Evolutionary conservation across 139 green algal species (phyloP).

Genomic region (Medakamo hakoo): DNA sequence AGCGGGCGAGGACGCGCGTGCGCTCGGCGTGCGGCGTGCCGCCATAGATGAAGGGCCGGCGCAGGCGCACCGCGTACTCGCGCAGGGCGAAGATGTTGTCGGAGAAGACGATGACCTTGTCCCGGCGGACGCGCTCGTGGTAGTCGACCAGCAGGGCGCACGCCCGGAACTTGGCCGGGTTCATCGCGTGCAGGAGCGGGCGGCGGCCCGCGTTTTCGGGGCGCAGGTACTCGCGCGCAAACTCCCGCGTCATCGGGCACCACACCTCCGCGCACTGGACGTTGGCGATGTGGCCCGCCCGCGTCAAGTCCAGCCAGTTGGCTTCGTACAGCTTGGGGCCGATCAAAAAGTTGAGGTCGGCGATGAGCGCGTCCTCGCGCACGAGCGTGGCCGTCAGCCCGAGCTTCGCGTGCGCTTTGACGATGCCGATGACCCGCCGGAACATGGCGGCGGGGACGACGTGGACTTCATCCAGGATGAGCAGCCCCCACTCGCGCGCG

Average conservation of each 20-base stretch:
- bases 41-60: constrained; percentile 90
- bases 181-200: constrained; percentile 93
- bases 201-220: constrained; percentile 28
- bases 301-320: constrained; percentile 97
- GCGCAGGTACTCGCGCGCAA: constrained; percentile 78
- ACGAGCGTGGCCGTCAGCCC: constrained; percentile 95
- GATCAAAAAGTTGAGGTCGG: constrained; percentile 98
- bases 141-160: constrained; percentile 92
- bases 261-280: constrained; percentile 97
- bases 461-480: constrained; percentile 97
- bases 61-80: constrained; percentile 75
- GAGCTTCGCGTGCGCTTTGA: constrained; percentile 94
- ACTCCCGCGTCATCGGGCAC: constrained; percentile 86
- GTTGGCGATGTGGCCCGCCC: constrained; percentile 90
- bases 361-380: constrained; percentile 85
- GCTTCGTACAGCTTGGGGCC: constrained; percentile 97
- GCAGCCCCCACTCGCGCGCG: constrained; percentile 82
- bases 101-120: constrained; percentile 80
- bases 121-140: constrained; percentile 50
- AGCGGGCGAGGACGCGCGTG: constrained; percentile 80
- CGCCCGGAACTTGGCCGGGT: constrained; percentile 90
- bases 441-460: constrained; percentile 96
- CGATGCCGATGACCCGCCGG: constrained; percentile 74
- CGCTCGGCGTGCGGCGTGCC: constrained; percentile 74
- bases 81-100: constrained; percentile 96